Evolutionary conservation across 306 rosid genomes (phyloP).

Genomic region (Cucurbita ficifolia): DNA sequence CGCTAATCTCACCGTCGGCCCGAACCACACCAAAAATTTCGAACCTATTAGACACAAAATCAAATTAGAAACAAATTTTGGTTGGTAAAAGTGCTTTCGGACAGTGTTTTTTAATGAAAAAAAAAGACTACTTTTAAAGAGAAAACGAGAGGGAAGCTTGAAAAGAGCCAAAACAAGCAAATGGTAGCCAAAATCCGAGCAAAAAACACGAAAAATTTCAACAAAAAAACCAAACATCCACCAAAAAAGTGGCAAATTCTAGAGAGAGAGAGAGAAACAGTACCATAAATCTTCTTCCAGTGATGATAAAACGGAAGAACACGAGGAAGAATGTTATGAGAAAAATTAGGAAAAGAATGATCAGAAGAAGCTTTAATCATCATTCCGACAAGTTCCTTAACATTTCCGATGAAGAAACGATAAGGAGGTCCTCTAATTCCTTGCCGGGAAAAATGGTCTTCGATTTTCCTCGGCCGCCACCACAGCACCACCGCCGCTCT

Average conservation of each 20-base stretch:
- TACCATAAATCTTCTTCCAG: conserved; percentile 92
- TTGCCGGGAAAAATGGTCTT: conserved; percentile 61
- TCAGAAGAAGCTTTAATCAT: conserved; percentile 76
- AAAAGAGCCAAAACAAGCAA: not conserved
- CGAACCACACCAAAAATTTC: conserved; percentile 92
- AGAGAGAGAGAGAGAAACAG: not conserved
- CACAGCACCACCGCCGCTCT: conserved; percentile 47
- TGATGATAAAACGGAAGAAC: conserved; percentile 96
- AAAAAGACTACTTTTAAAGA: not conserved
- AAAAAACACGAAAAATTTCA: not conserved
- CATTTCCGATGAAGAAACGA: conserved; percentile 94
- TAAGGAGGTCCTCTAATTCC: conserved; percentile 98
- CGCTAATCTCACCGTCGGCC: conserved; percentile 70
- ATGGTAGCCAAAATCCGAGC: no score
- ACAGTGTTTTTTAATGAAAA: not conserved
- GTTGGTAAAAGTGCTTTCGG: not conserved
- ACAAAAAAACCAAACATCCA: not conserved
- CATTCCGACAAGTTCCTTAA: conserved; percentile 66
- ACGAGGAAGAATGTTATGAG: conserved; percentile 91
- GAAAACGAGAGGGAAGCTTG: not conserved
- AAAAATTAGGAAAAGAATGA: conserved; percentile 57
- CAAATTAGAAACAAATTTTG: no score
- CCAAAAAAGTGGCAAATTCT: not conserved
- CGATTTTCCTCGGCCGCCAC: conserved; percentile 80
- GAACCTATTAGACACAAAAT: conserved; percentile 27